phyloP scores from a whole-genome alignment of 768 basidiomycete species.

The Termitomyces sp. region DNA sequence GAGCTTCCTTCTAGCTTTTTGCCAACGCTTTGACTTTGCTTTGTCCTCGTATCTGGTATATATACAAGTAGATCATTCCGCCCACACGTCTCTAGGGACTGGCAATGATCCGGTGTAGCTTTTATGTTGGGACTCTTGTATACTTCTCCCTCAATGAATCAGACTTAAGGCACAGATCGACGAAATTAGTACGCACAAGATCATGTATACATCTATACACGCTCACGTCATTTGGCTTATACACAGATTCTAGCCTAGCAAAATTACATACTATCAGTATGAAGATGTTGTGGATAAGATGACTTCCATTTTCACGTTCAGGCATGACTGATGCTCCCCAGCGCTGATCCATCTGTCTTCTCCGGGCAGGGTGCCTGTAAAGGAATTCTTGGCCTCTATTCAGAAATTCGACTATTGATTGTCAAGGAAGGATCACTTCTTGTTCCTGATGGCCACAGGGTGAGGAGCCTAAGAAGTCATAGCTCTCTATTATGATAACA shows the following conservation, averaged over 20 bases:
- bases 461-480: background rate
- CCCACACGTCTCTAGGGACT: background rate
- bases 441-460: constrained; percentile 1
- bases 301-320: background rate
- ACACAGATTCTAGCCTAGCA: background rate
- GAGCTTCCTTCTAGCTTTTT: background rate
- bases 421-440: background rate
- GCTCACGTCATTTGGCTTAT: background rate
- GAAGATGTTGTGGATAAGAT: background rate
- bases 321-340: background rate
- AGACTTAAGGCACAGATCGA: background rate
- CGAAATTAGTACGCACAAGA: background rate
- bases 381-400: background rate
- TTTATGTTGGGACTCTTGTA: no score
- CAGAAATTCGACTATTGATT: background rate
- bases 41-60: background rate
- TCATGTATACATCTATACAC: background rate
- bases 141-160: background rate
- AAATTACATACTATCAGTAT: background rate
- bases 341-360: background rate
- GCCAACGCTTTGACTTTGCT: background rate
- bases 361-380: background rate
- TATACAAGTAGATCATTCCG: background rate
- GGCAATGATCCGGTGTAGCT: background rate
- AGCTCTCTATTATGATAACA: background rate